Base-by-base conservation (phyloP, 805 yeast species). In the Kazachstania martiniae region DNA sequence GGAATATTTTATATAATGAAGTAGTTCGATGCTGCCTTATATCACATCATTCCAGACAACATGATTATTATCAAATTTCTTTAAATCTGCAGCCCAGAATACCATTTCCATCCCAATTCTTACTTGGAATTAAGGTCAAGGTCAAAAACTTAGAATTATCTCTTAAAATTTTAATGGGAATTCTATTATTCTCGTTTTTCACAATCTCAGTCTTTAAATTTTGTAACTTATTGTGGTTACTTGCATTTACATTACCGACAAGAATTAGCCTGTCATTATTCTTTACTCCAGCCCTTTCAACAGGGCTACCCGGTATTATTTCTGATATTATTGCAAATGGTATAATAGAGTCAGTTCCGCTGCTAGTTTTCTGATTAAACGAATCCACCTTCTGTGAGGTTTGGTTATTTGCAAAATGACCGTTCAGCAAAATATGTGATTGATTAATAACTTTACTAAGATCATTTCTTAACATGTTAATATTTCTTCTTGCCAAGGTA, bases 381-480 rank as follows among this genome's bases (percentile, higher is more conserved):
- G 30, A 32, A n/a, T 21, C 30, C 12, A 24, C 21, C 19, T 18
- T 15, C 12, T 29, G 14, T 34, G 29, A 36, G 14, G 17, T 23
- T 18, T 27, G 35, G 21, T 50, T 44, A n/a, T n/a, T n/a, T n/a
- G n/a, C n/a, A 35, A 72, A 68, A 29, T 70, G 72, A 21, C 59
- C 55, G 4, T 59, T 46, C 40, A 85, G 51, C 24, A 65, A 65
- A 6, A 34, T 38, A 21, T 72, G 73, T 6, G 84, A 52, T 15
- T 61, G 52, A 4, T 56, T 50, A 43, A 75, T 49, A 6, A 83
- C 57, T 12, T 46, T 51, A 29, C 62, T 63, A 40, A 76, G 63
- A 55, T 89, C 96, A 47, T 85, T 87, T 36, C 77, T 63, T 25
- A 80, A 60, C 32, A 80, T 62, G 22, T 80, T 73, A 21, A 87